Percentiles rank a stretch among this genome's conserved stretches.
Conservation (phyloP, 2,329 filamentous ascomycete genomes). For the Penicillium oxalicum region DNA sequence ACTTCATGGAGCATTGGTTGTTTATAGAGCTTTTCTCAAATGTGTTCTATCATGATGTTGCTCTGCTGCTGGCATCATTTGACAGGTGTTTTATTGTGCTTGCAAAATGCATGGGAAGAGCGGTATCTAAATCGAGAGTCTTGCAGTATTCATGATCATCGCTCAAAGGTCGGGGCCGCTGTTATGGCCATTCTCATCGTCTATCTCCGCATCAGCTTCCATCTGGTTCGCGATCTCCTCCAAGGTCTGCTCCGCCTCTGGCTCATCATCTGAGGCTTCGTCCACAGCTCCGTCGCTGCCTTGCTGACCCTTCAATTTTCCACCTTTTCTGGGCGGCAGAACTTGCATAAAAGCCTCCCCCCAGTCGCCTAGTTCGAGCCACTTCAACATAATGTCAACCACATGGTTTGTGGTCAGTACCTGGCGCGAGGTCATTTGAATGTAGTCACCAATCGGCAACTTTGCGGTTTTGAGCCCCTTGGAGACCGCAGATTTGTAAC, state of each 20-base stretch:
- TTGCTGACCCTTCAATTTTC: slow-evolving; percentile 50
- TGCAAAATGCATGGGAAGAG: no score
- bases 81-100: no score
- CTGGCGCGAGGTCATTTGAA: slow-evolving; percentile 80
- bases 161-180: neutral
- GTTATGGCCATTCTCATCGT: neutral
- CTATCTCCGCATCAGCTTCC: neutral
- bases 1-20: no score
- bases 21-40: no score
- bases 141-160: no score
- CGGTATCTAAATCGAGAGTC: no score
- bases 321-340: slow-evolving; percentile 86
- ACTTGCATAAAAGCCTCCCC: slow-evolving; percentile 79
- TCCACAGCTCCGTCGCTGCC: slow-evolving; percentile 5
- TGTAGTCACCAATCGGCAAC: slow-evolving; percentile 89
- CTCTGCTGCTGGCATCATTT: no score
- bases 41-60: no score
- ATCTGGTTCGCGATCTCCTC: slow-evolving; percentile 7
- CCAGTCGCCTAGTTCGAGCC: slow-evolving; percentile 89
- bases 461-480: slow-evolving; percentile 79
- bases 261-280: slow-evolving; percentile 7
- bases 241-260: slow-evolving; percentile 3
- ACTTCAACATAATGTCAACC: slow-evolving; percentile 90
- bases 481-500: slow-evolving; percentile 72
- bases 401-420: slow-evolving; percentile 95